phyloP scores from a whole-genome alignment of 2,329 filamentous ascomycete genomes.

The Claviceps fusiformis region DNA sequence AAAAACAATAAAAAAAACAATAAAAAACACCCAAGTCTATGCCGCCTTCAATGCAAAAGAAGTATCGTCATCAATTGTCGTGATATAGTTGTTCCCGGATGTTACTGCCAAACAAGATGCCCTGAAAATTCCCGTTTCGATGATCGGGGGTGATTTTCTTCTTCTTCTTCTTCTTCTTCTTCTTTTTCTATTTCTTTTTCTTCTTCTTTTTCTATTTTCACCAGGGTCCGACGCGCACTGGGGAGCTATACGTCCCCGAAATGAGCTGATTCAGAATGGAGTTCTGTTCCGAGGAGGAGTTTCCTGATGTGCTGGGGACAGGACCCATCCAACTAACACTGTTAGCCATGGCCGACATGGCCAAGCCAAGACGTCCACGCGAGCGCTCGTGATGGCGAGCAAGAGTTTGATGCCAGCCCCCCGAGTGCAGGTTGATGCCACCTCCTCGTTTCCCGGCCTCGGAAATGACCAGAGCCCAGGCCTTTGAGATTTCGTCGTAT shows the following conservation, averaged over 20 bases:
- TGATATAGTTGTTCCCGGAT: slow-evolving; percentile 11
- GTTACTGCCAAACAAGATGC: slow-evolving; percentile 8
- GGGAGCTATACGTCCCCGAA: slow-evolving; percentile 44
- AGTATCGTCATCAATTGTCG: slow-evolving; percentile 20
- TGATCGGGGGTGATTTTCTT: neutral
- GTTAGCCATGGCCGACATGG: slow-evolving; percentile 61
- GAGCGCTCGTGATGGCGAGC: slow-evolving; percentile 79
- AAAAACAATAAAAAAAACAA: neutral
- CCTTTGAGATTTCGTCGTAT: slow-evolving; percentile 89
- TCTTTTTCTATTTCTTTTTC: too few species aligned
- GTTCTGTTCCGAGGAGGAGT: slow-evolving; percentile 29
- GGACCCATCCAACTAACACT: slow-evolving; percentile 67
- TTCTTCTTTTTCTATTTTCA: slow-evolving; percentile 18
- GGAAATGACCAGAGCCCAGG: slow-evolving; percentile 82
- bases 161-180: too few species aligned
- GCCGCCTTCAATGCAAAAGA: slow-evolving; percentile 20
- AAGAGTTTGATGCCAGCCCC: slow-evolving; percentile 83
- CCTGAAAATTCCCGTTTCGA: neutral
- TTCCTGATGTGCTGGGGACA: slow-evolving; percentile 14
- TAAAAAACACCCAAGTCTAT: slow-evolving; percentile 21
- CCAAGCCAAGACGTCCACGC: slow-evolving; percentile 65
- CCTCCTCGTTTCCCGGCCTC: slow-evolving; percentile 85
- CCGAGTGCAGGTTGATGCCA: slow-evolving; percentile 78
- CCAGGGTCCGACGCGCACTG: slow-evolving; percentile 51
- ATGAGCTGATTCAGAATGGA: slow-evolving; percentile 51